These are phyloP conservation scores for Paramecium primaurelia DNA, from an alignment of 73 alveolate species.

Conservation along the genomic window DNA sequence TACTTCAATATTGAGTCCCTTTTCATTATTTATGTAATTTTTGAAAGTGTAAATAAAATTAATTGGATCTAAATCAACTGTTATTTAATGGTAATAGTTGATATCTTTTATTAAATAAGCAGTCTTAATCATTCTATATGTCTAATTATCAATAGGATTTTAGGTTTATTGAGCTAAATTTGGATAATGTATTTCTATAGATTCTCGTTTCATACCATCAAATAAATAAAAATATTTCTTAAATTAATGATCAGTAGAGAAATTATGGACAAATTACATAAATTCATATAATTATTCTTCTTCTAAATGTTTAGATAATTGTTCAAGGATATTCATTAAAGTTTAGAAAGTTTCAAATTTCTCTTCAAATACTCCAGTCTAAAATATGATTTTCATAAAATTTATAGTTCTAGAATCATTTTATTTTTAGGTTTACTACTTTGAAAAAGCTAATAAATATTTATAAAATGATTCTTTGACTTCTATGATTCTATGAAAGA, in stretches of 20 bases:
- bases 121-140: slow-evolving; percentile 26
- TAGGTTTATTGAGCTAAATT: not conserved
- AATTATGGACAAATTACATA: not conserved
- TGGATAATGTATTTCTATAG: not conserved
- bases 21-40: not conserved
- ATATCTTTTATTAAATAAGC: not conserved
- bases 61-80: not conserved
- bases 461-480: slow-evolving; percentile 26
- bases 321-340: not conserved
- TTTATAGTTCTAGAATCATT: not conserved
- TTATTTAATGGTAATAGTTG: not conserved
- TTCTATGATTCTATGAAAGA: not conserved
- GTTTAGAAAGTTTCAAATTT: not conserved
- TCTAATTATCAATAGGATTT: not conserved
- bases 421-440: not conserved
- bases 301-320: not conserved
- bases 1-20: not conserved
- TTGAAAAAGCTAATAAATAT: not conserved
- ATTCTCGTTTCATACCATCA: not conserved
- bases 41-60: not conserved
- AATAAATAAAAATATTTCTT: not conserved
- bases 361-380: slow-evolving; percentile 29
- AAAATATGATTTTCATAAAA: not conserved
- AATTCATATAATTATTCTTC: not conserved
- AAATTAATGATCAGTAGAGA: not conserved